Evolutionary conservation across 164 flowering plant genomes (phyloP), one percentile per base, ranked within the genome.

Genomic region (Taxillus chinensis): DNA sequence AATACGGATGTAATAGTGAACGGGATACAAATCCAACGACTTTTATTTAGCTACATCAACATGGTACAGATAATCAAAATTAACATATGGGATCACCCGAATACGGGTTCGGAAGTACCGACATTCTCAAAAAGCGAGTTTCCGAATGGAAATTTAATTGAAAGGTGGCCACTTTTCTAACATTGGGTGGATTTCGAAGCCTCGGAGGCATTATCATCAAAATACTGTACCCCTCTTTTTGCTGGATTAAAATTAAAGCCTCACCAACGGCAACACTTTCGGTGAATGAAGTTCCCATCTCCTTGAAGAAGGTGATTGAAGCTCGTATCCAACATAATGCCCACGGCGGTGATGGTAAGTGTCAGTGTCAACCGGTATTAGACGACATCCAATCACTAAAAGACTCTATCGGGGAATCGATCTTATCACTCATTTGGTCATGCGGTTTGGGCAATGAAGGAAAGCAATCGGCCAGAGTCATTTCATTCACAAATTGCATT

Each of bases 291-390:
- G 68, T 69, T 82, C 92, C 69, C 68, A 73, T 39, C 54, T 49
- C 68, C 75, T 82, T 9, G 68, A 49, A 55, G 83, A 75, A 68
- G 74, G 64, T 16, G 76, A 66, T 55, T 64, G 68, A 50, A 78
- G 66, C 53, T 82, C 89, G 65, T 87, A 63, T 86, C 89, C 50
- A 80, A 62, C 63, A 77, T 68, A 62, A 83, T 67, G 40, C 90
- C 95, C 37, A 87, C 88, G 37, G 91, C 92, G 74, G 91, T 85
- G 68, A 87, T 89, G 40, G 86, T 75, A 43, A 90, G 82, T 58
- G 83, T 80, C 86, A 72, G 79, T 73, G 59, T 82, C 83, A 71
- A 90, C 70, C 49, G 96, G 86, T 67, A 85, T 84, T 92, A 64
- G 80, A 79, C 59, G 92, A 76, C 87, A 70, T 86, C 89, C 83